Evolutionary conservation across 345 rosid genomes (phyloP), one percentile per base, ranked within the genome.

Genomic region (Eucalyptus sp.): DNA sequence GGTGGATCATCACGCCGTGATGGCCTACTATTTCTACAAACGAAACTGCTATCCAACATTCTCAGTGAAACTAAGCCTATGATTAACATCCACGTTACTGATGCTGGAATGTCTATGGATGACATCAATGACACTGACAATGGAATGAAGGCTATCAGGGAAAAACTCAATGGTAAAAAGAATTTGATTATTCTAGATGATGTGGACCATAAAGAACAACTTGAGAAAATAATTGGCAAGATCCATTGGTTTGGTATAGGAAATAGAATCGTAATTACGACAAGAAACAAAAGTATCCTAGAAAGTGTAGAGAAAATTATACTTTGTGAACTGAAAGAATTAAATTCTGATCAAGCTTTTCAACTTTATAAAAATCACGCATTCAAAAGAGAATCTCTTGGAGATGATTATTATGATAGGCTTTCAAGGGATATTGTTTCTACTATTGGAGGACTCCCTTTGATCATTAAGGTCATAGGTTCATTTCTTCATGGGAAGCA

Each of bases 41-140:
- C 12, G 66, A 27, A 60, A 27, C 1, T 60, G 66, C 31, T 60
- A 27, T 60, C 2, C 8, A 0, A 60, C 2, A 5, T 60, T 16
- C 14, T 60, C 2, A 4, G 15, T 27, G 7, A 60, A 5, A 27
- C 7, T 60, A 0, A 60, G 31, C 66, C 31, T 5, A 60, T 3
- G 14, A 8, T 25, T 5, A 37, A 37, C 41, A 37, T 37, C 41
- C 41, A 37, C 41, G 41, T 37, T 37, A 37, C 41, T 37, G 41
- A 37, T 37, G 41, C 41, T 37, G 41, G 41, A 37, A 37, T 37
- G 41, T 37, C 41, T 37, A 37, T 37, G 41, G 41, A 37, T 37
- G 7, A 5, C 14, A 11, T 60, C 31, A 5, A 0, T 60, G 7
- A 12, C 4, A 2, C 12, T 27, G 66, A 12, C 5, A 7, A 60